phyloP scores from a whole-genome alignment of 164 flowering plant species.

The Akebia trifoliata region DNA sequence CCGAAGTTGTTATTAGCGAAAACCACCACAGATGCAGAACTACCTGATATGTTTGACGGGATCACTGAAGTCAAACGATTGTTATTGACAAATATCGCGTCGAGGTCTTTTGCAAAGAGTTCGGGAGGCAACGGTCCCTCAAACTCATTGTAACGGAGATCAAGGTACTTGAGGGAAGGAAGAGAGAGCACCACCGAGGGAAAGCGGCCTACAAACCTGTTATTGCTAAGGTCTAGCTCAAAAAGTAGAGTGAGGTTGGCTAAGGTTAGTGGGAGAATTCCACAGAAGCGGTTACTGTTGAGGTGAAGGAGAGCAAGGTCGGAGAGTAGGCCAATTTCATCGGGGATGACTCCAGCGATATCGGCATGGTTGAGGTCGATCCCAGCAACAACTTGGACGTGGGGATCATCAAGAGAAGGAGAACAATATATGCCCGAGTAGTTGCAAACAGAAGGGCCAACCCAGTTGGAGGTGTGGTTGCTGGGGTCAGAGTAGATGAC shows the following conservation, averaged over 20 bases:
- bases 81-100: conserved; percentile 69
- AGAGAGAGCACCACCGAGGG: conserved; percentile 58
- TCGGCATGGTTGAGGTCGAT: conserved; percentile 63
- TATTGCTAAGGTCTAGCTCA: conserved; percentile 81
- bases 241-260: conserved; percentile 49
- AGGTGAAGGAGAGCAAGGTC: conserved; percentile 71
- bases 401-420: conserved; percentile 32
- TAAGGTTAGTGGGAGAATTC: conserved; percentile 49
- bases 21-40: conserved; percentile 55
- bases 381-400: conserved; percentile 52
- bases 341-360: conserved; percentile 65
- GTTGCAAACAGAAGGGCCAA: conserved; percentile 61
- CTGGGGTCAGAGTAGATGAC: conserved; percentile 73
- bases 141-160: conserved; percentile 73
- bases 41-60: conserved; percentile 33
- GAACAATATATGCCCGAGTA: conserved; percentile 60
- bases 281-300: conserved; percentile 75
- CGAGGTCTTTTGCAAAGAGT: conserved; percentile 42
- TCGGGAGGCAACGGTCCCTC: conserved; percentile 66
- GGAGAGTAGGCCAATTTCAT: conserved; percentile 59
- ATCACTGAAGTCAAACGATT: conserved; percentile 46
- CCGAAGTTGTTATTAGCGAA: conserved; percentile 71
- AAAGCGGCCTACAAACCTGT: conserved; percentile 65
- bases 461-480: conserved; percentile 67
- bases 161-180: conserved; percentile 54